Percentiles rank a stretch among this genome's conserved stretches.
Evolutionary conservation across 352 stramenopile species (phyloP).

Genomic region (Blastocystis sp.): DNA sequence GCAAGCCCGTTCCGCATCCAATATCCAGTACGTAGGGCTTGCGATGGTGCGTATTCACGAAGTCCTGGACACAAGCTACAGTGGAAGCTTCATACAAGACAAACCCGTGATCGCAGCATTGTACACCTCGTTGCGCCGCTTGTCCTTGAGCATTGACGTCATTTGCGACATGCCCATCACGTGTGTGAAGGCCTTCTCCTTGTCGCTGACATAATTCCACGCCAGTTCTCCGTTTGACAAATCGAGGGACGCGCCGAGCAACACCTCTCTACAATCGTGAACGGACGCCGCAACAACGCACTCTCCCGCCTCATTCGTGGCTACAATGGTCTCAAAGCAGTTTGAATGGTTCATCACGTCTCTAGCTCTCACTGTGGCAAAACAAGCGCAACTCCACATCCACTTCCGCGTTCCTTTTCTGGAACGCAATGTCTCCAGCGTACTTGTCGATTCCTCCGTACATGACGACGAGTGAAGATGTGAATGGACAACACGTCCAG

Average conservation of each 20-base stretch:
- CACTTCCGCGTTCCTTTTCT: slow-evolving; percentile 35
- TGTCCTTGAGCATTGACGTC: slow-evolving; percentile 79
- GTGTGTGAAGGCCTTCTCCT: slow-evolving; percentile 25
- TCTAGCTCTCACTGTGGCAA: not conserved
- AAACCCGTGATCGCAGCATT: slow-evolving; percentile 76
- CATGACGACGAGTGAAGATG: slow-evolving; percentile 62
- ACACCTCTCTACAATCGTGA: slow-evolving; percentile 57
- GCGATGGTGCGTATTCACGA: not conserved
- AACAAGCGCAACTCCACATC: slow-evolving; percentile 24
- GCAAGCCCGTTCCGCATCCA: slow-evolving; percentile 78
- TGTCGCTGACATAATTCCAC: slow-evolving; percentile 20
- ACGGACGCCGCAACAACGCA: not conserved
- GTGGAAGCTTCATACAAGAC: slow-evolving; percentile 18
- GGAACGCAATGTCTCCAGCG: slow-evolving; percentile 42
- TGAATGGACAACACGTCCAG: no score
- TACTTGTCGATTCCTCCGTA: slow-evolving; percentile 74
- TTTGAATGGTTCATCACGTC: slow-evolving; percentile 65
- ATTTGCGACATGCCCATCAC: slow-evolving; percentile 75
- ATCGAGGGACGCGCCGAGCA: slow-evolving; percentile 21
- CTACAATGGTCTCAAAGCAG: slow-evolving; percentile 67
- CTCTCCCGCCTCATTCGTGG: slow-evolving; percentile 49
- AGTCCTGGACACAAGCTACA: slow-evolving; percentile 71
- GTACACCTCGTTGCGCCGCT: slow-evolving; percentile 77
- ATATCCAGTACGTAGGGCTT: slow-evolving; percentile 79
- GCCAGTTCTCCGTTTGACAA: slow-evolving; percentile 37